phyloP scores from a whole-genome alignment of 805 yeast genomes.

The Kurtzmaniella fragi region DNA sequence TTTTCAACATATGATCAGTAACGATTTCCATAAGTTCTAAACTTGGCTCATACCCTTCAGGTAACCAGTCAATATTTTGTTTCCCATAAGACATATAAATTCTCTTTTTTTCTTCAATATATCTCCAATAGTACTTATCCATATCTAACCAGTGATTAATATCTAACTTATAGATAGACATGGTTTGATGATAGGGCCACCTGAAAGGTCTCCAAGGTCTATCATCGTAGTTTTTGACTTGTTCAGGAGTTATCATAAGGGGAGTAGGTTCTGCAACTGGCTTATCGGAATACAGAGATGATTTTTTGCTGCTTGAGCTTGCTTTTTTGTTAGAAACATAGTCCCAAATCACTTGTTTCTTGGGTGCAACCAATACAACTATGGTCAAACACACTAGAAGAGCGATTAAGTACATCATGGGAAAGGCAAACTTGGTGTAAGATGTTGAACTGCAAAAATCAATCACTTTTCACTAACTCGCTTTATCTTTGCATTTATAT shows the following conservation, averaged over 20 bases:
- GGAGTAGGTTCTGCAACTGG: slow-evolving; percentile 49
- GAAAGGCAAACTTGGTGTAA: too few relatives aligned
- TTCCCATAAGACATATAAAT: slow-evolving; percentile 55
- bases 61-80: slow-evolving; percentile 61
- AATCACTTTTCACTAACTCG: too few relatives aligned
- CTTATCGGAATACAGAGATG: slow-evolving; percentile 5
- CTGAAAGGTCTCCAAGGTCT: slow-evolving; percentile 80
- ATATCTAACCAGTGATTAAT: slow-evolving; percentile 74
- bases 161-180: slow-evolving; percentile 69
- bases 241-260: slow-evolving; percentile 59
- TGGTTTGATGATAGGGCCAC: slow-evolving; percentile 78
- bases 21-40: slow-evolving; percentile 61
- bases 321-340: too few relatives aligned
- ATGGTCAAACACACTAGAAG: too few relatives aligned
- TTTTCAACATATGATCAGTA: slow-evolving; percentile 49
- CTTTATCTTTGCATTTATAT: too few relatives aligned
- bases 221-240: slow-evolving; percentile 60
- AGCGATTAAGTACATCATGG: too few relatives aligned
- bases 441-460: too few relatives aligned
- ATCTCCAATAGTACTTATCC: slow-evolving; percentile 70
- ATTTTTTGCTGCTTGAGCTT: background rate
- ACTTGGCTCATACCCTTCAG: slow-evolving; percentile 59
- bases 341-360: too few relatives aligned
- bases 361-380: too few relatives aligned
- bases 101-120: slow-evolving; percentile 57